A percentile compares a stretch with the other conserved stretches of the same genome.
These are phyloP conservation scores for Zygotorulaspora danielsina DNA, from an alignment of 805 yeast species.

Conservation along the genomic window DNA sequence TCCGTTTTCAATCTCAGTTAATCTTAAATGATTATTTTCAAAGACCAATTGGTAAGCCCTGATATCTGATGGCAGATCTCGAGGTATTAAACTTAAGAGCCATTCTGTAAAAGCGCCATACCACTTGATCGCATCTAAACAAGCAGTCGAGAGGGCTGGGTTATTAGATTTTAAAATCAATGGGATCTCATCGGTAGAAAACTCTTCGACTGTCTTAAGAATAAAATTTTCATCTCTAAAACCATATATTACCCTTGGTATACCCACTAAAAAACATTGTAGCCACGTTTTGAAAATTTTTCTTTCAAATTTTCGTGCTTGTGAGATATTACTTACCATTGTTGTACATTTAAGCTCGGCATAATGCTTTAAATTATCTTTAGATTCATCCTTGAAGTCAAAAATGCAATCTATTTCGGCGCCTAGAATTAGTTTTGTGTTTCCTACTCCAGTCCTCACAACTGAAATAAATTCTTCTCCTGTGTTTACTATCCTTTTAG, in stretches of 20 bases:
- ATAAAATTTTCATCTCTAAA: conserved; percentile 70
- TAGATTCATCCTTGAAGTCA: conserved; percentile 55
- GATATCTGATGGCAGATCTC: conserved; percentile 47
- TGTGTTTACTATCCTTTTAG: conserved; percentile 56
- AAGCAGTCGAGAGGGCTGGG: conserved; percentile 50
- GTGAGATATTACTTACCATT: conserved; percentile 50
- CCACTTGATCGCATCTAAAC: conserved; percentile 78
- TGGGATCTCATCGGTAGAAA: conserved; percentile 74
- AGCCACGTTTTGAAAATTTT: conserved; percentile 86
- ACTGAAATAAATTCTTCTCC: conserved; percentile 75
- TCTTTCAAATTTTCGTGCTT: conserved; percentile 63
- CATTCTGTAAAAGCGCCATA: conserved; percentile 81
- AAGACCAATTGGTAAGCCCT: conserved; percentile 51
- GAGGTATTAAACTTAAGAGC: conserved; percentile 55
- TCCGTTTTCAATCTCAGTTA: conserved; percentile 41
- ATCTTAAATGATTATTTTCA: conserved; percentile 49
- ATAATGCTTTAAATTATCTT: conserved; percentile 63
- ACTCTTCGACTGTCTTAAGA: conserved; percentile 70
- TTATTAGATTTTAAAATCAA: conserved; percentile 48
- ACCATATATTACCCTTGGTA: conserved; percentile 77
- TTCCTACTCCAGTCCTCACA: conserved; percentile 83
- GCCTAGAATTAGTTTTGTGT: conserved; percentile 60
- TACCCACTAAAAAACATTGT: conserved; percentile 84
- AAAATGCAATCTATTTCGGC: conserved; percentile 92
- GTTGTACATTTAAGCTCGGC: conserved; percentile 77